Evolutionary conservation across 345 rosid species (phyloP).

Genomic region (Stellera chamaejasme): DNA sequence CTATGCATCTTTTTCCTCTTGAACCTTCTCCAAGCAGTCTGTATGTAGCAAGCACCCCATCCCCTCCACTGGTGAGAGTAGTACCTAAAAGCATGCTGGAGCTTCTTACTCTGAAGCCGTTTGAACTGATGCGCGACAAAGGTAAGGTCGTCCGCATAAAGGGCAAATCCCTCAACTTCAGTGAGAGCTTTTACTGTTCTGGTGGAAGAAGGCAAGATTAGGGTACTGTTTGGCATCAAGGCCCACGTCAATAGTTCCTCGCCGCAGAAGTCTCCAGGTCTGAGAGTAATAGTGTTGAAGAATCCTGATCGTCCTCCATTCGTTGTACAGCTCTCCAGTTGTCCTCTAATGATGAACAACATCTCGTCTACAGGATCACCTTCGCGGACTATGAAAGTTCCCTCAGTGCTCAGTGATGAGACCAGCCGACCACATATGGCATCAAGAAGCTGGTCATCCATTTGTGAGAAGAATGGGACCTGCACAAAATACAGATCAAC

Average conservation of each 20-base stretch:
- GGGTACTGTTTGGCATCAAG: slow-evolving; percentile 62
- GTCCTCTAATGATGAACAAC: slow-evolving; percentile 86
- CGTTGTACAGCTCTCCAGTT: slow-evolving; percentile 85
- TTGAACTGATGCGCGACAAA: slow-evolving; percentile 85
- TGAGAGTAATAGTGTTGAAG: slow-evolving; percentile 78
- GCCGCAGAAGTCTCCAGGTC: slow-evolving; percentile 89
- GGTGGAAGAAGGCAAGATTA: slow-evolving; percentile 66
- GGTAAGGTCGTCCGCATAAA: slow-evolving; percentile 76
- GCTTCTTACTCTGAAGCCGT: slow-evolving; percentile 80
- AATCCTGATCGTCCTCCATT: slow-evolving; percentile 88
- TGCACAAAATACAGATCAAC: slow-evolving; percentile 13
- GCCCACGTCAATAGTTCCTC: slow-evolving; percentile 97
- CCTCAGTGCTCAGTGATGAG: slow-evolving; percentile 63
- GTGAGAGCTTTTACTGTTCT: slow-evolving; percentile 60
- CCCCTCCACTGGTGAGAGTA: slow-evolving; percentile 95
- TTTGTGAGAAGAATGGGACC: slow-evolving; percentile 92
- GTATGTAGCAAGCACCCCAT: slow-evolving; percentile 84
- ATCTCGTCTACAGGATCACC: slow-evolving; percentile 91
- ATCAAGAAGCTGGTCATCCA: slow-evolving; percentile 93
- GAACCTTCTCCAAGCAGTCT: slow-evolving; percentile 77
- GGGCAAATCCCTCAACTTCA: slow-evolving; percentile 90
- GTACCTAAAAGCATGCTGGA: slow-evolving; percentile 93
- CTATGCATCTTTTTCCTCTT: slow-evolving; percentile 49
- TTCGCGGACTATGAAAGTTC: slow-evolving; percentile 64
- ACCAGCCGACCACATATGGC: slow-evolving; percentile 88